Conservation (phyloP, 2,329 filamentous ascomycete genomes). For the Alternaria sp. region DNA sequence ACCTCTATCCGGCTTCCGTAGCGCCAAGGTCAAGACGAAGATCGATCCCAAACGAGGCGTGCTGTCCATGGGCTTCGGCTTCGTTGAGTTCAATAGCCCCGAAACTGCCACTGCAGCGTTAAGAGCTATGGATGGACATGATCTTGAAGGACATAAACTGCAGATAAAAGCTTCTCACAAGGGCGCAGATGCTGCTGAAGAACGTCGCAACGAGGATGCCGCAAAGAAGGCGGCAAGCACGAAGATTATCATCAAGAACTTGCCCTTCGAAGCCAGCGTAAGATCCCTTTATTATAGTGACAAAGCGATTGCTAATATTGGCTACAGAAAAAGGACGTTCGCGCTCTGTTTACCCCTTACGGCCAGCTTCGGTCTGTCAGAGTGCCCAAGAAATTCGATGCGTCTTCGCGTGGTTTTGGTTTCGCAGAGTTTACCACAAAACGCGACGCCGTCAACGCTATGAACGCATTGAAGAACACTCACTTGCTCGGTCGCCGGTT, state of each 20-base stretch:
- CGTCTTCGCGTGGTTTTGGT: slow-evolving; percentile 87
- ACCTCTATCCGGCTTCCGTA: slow-evolving; percentile 85
- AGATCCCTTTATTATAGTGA: slow-evolving; percentile 21
- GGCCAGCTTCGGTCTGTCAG: slow-evolving; percentile 92
- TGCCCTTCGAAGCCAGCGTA: slow-evolving; percentile 83
- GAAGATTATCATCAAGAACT: slow-evolving; percentile 97
- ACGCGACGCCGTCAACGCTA: slow-evolving; percentile 88
- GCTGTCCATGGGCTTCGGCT: slow-evolving; percentile 94
- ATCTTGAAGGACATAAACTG: slow-evolving; percentile 86
- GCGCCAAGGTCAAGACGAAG: slow-evolving; percentile 91
- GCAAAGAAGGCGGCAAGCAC: slow-evolving; percentile 84
- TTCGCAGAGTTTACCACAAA: slow-evolving; percentile 96
- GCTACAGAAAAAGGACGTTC: slow-evolving; percentile 82
- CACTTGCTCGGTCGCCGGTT: slow-evolving; percentile 90
- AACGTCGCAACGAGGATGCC: slow-evolving; percentile 81
- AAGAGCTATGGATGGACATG: slow-evolving; percentile 85
- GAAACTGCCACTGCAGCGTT: slow-evolving; percentile 81
- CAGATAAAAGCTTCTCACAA: slow-evolving; percentile 88
- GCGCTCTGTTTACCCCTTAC: slow-evolving; percentile 85
- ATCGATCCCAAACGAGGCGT: slow-evolving; percentile 89
- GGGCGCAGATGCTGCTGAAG: slow-evolving; percentile 85
- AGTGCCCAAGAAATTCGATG: slow-evolving; percentile 94
- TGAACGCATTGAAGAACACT: slow-evolving; percentile 90
- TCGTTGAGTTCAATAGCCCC: slow-evolving; percentile 85
- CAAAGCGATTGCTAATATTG: slow-evolving; percentile 28